phyloP scores from a whole-genome alignment of 73 alveolate genomes.

The Symbiodinium natans region DNA sequence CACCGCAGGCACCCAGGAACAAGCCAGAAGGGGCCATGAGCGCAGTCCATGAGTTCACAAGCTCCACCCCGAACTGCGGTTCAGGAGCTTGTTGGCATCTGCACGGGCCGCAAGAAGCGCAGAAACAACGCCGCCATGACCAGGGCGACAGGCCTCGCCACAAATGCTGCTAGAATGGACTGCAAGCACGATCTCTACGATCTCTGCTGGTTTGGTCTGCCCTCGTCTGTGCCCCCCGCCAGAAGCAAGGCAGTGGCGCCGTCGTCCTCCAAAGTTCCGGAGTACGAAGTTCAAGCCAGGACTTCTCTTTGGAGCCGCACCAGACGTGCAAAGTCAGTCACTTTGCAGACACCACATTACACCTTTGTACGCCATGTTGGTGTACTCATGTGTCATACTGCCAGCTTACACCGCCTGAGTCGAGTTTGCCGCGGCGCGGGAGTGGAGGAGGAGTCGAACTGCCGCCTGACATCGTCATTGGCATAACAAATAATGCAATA shows the following conservation, averaged over 20 bases:
- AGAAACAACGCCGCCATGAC: neutral
- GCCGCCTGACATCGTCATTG: too few relatives aligned
- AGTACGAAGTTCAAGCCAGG: neutral
- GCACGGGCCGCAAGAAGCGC: conserved; percentile 27
- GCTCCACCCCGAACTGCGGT: too few relatives aligned
- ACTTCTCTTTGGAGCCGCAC: neutral
- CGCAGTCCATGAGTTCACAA: too few relatives aligned
- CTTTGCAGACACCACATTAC: too few relatives aligned
- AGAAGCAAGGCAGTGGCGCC: conserved; percentile 64
- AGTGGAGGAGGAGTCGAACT: conserved; percentile 15
- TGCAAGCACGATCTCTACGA: neutral
- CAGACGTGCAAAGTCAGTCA: too few relatives aligned
- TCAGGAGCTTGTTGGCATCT: neutral
- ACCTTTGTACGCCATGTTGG: too few relatives aligned
- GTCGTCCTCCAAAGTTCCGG: conserved; percentile 40
- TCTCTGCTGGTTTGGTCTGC: neutral
- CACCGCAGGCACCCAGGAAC: too few relatives aligned
- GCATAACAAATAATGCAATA: too few relatives aligned
- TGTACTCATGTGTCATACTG: too few relatives aligned
- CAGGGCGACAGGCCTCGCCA: conserved; percentile 53
- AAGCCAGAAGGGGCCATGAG: too few relatives aligned
- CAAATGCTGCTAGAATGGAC: neutral
- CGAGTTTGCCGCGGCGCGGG: conserved; percentile 2
- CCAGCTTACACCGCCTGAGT: too few relatives aligned
- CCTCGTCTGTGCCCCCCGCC: neutral